Base-by-base conservation (phyloP, 257 asterid genomes). In the Solanum acaule region DNA sequence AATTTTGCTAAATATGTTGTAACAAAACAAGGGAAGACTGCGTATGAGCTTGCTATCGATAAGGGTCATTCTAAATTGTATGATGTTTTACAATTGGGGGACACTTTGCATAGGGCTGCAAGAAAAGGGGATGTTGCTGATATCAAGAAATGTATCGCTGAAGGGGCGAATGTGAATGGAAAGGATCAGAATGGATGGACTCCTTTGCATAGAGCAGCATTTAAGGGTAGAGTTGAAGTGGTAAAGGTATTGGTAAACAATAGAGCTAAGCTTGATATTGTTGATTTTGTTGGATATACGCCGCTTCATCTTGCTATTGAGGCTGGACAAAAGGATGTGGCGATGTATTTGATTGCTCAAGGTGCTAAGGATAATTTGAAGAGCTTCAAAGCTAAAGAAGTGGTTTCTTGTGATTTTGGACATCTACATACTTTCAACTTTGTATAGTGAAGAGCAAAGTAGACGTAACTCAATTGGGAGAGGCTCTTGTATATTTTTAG, bases 181-280 rank as follows among this genome's bases (percentile, higher is more conserved):
- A 86, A 75, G 49, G 99, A 96, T 88, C 98, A 95, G 73, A 95
- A 95, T 44, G 99, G 98, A 3, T 96, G 98, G 99, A 93, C 92
- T 0, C 93, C 98, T 20, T 82, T 96, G 91, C 98, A 96, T n/a
- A 91, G 96, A 56, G 97, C 98, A 1, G 93, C 94, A 0, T 95
- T 92, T 67, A 96, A 94, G 88, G 99, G 98, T 68, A 82, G 90
- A 76, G 20, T 93, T 73, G 98, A 96, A 89, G 90, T 94, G 85
- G 95, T 92, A 18, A 91, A 90, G 91, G 84, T 91, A 29, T 83
- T 96, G 87, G 65, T 95, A 38, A 86, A 91, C 85, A 91, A 94
- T 2, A 96, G 98, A 59, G 96, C 95, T 15, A 90, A 90, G 20
- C 92, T 96, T 5, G 95, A 96, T 61, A 15, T 88, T 8, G 94